Conservation (phyloP, 1,139 yeast genomes). For the Candida neerlandica region DNA sequence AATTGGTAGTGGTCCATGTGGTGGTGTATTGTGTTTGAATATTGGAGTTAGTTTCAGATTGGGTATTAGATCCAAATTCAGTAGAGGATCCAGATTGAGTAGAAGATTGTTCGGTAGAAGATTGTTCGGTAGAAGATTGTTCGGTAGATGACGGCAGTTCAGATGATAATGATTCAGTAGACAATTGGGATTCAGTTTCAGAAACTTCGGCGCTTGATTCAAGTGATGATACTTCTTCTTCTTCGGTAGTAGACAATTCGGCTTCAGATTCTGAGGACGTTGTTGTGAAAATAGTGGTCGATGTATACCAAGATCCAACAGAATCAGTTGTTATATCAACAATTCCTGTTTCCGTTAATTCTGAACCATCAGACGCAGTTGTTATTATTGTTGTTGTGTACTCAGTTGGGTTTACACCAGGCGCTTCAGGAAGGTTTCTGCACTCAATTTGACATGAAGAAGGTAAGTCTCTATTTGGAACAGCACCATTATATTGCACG, state of each 20-base stretch:
- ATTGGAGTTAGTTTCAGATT: neutral
- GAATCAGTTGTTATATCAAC: constrained; percentile 12
- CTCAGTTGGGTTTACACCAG: constrained; percentile 15
- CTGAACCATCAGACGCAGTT: constrained; percentile 20
- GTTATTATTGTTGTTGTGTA: constrained; percentile 10
- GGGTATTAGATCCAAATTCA: neutral
- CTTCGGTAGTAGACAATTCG: neutral
- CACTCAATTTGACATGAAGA: neutral
- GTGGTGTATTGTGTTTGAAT: constrained; percentile 5
- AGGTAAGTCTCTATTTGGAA: constrained; percentile 11
- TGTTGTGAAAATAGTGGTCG: constrained; percentile 1
- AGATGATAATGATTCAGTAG: neutral
- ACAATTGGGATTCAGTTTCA: neutral
- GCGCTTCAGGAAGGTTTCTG: neutral
- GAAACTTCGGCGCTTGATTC: neutral
- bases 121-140: no score
- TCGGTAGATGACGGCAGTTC: no score
- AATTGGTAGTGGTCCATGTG: constrained; percentile 8
- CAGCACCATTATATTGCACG: constrained; percentile 22
- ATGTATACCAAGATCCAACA: constrained; percentile 2
- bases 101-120: no score
- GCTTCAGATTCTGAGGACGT: neutral
- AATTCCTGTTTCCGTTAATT: constrained; percentile 16
- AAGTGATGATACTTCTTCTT: neutral
- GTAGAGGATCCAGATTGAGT: no score